A percentile compares a stretch with the other conserved stretches of the same genome.
These are phyloP conservation scores for Apiotrichum gamsii DNA, from an alignment of 1,284 basidiomycete species.

Conservation along the genomic window DNA sequence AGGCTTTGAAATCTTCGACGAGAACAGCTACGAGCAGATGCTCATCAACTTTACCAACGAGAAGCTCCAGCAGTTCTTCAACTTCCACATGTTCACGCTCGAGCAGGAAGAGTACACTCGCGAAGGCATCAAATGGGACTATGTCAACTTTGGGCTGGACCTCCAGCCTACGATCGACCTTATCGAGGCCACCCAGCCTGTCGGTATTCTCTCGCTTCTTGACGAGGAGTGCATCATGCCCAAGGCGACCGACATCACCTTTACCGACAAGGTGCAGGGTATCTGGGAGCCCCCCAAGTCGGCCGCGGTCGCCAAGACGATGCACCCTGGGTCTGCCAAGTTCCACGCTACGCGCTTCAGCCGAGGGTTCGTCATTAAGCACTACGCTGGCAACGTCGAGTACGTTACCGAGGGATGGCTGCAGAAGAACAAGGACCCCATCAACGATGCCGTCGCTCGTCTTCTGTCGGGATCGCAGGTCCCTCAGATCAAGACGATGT, in stretches of 20 bases:
- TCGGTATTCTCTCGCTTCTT: conserved; percentile 87
- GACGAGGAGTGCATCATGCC: conserved; percentile 99
- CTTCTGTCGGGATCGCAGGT: conserved; percentile 80
- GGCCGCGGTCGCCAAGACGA: conserved; percentile 10
- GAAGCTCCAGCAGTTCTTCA: conserved; percentile 92
- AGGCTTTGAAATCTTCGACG: conserved; percentile 85
- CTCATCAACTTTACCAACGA: conserved; percentile 99
- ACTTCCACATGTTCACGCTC: conserved; percentile 99
- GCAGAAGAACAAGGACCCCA: conserved; percentile 98
- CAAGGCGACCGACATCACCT: conserved; percentile 88
- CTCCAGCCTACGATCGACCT: conserved; percentile 97
- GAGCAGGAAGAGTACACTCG: conserved; percentile 98
- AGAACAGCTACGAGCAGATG: conserved; percentile 91
- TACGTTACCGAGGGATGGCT: conserved; percentile 96
- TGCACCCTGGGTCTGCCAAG: conserved; percentile 69
- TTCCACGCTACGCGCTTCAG: conserved; percentile 84
- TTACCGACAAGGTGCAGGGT: conserved; percentile 74
- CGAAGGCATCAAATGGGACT: conserved; percentile 97
- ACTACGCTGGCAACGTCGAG: conserved; percentile 96
- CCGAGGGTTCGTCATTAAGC: conserved; percentile 90
- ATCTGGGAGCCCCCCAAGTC: conserved; percentile 38
- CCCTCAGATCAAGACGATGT: conserved; percentile 73
- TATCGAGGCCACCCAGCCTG: conserved; percentile 67
- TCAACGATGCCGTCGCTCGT: conserved; percentile 92
- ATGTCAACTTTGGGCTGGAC: conserved; percentile 96